phyloP scores from a whole-genome alignment of 805 yeast genomes.

The Zygotorulaspora florentina region DNA sequence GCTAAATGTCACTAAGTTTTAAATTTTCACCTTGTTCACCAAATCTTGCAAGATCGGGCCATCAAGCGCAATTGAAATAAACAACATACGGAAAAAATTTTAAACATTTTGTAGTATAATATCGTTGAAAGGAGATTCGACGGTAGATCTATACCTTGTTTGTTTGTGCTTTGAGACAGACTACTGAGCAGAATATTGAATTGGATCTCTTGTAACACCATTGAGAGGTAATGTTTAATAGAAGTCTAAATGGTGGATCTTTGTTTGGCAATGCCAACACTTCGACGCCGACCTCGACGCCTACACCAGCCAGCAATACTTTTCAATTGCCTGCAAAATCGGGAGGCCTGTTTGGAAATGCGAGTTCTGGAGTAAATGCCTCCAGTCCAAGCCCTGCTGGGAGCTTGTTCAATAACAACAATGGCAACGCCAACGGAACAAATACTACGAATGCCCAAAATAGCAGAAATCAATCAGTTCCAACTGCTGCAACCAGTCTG shows the following conservation, averaged over 20 bases:
- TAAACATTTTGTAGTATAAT: background rate
- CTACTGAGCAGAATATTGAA: too few relatives aligned
- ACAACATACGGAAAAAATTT: background rate
- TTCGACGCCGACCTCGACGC: constrained; percentile 35
- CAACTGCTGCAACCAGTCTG: constrained; percentile 7
- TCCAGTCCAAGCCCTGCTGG: constrained; percentile 32
- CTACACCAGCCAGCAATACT: constrained; percentile 25
- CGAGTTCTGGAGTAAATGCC: constrained; percentile 17
- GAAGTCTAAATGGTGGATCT: constrained; percentile 23
- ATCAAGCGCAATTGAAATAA: too few relatives aligned
- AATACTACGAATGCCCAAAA: constrained; percentile 8
- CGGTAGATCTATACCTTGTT: too few relatives aligned
- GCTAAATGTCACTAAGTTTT: too few relatives aligned
- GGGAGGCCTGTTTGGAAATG: constrained; percentile 24
- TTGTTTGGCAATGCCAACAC: constrained; percentile 29
- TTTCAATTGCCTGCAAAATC: constrained; percentile 23
- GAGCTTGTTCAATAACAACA: constrained; percentile 29
- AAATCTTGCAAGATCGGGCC: too few relatives aligned
- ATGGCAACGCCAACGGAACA: background rate
- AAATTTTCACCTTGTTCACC: too few relatives aligned
- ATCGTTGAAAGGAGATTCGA: too few relatives aligned
- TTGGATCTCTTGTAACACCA: too few relatives aligned
- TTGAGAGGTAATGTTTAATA: constrained; percentile 17
- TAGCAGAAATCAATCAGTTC: constrained; percentile 1
- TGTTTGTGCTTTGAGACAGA: too few relatives aligned